Evolutionary conservation across 1,284 basidiomycete species (phyloP).

Genomic region (Trichosporon sp.): DNA sequence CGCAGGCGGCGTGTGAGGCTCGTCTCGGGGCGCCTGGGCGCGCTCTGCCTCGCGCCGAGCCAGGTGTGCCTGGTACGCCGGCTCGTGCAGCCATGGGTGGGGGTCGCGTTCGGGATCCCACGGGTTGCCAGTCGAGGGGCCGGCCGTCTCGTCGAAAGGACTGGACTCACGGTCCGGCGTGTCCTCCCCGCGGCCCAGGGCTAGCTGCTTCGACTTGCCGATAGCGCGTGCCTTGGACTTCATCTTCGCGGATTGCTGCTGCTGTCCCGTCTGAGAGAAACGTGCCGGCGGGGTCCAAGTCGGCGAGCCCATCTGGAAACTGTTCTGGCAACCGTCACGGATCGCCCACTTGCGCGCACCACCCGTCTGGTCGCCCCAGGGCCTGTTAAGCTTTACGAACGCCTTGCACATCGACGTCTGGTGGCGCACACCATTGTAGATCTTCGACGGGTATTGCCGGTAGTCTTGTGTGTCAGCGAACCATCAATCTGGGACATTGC

Average conservation of each 20-base stretch:
- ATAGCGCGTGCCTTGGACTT: background rate
- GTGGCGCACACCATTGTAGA: conserved; percentile 50
- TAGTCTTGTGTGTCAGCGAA: conserved; percentile 33
- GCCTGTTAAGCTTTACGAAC: conserved; percentile 46
- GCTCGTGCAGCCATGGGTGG: conserved; percentile 7
- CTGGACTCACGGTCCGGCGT: background rate
- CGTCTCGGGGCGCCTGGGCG: background rate
- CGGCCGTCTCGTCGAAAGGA: background rate
- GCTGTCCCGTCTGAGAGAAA: background rate
- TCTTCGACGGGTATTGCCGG: conserved; percentile 45
- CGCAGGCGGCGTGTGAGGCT: background rate
- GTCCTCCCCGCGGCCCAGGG: conserved; percentile 22
- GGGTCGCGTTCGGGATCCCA: conserved; percentile 13
- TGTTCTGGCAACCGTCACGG: conserved; percentile 43
- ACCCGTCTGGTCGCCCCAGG: conserved; percentile 46
- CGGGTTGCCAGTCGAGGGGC: conserved; percentile 11
- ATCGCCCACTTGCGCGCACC: conserved; percentile 48
- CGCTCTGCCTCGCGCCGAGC: background rate
- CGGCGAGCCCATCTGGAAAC: conserved; percentile 25
- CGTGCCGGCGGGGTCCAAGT: background rate
- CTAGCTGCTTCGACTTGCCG: conserved; percentile 28
- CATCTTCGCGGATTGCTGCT: background rate
- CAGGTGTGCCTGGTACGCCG: background rate
- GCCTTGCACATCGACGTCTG: conserved; percentile 48
- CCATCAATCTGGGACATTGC: no score